Evolutionary conservation across 139 green algal genomes (phyloP), one percentile per base, ranked within the genome.

Genomic region (Nannochloris sp.): DNA sequence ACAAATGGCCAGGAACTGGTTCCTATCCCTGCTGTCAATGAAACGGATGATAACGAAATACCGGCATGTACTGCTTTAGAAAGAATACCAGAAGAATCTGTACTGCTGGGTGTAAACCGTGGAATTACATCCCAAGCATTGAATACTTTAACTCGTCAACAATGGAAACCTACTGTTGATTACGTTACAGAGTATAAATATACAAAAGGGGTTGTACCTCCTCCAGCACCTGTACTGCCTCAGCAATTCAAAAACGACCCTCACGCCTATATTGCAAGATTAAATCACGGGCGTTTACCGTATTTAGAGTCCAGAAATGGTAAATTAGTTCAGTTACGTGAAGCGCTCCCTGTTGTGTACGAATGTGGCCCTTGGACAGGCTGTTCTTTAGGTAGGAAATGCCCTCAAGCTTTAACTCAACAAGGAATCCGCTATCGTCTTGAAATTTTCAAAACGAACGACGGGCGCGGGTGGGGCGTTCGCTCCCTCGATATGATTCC

Each of bases 401-500:
- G 78, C 60, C 33, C 39, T 1, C 64, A 81, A 55, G 55, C 65
- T 13, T 34, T 68, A 48, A 69, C 29, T 7, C 65, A 79, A 42
- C 72, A 60, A 5, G 60, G 60, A 5, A 47, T 72, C 24, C 46
- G 39, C 12, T 82, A 65, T 30, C 55, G 75, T 3, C 53, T 87
- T 46, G 79, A 87, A 61, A 30, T 87, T 27, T 87, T 82, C 51
- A 70, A 68, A 46, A 85, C 75, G 0, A 1, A 0, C 6, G 31
- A 61, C n/a, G 47, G 65, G 23, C 44, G 32, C 4, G 81, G 81
- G 44, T 87, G 79, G 79, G 81, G 71, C 6, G 55, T 87, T 42
- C 68, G 72, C 47, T 70, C 44, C 60, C 79, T 74, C 78, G 74
- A 87, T 64, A 67, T 34, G 10, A 87, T 87, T 55, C 73, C 70